phyloP scores from a whole-genome alignment of 2,329 filamentous ascomycete species.

The Dactylella cylindrospora region DNA sequence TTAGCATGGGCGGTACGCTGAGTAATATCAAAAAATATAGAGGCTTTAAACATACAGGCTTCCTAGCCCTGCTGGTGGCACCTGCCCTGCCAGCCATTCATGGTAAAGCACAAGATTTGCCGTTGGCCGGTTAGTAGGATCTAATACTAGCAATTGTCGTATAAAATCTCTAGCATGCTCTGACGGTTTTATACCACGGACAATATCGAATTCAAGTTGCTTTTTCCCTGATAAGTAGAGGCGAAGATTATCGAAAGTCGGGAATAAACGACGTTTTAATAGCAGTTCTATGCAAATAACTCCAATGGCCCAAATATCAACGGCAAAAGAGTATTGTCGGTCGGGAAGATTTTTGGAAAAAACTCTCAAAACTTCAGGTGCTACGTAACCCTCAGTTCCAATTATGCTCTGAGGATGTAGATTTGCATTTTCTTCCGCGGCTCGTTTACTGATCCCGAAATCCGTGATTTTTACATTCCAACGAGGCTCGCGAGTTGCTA shows the following conservation, averaged over 20 bases:
- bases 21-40: background rate
- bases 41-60: background rate
- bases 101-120: background rate
- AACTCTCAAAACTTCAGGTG: background rate
- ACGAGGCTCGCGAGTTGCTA: background rate
- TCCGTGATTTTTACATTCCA: slow-evolving; percentile 45
- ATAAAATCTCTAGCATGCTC: slow-evolving; percentile 1
- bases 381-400: background rate
- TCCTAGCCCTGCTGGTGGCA: background rate
- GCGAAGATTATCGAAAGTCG: background rate
- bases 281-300: slow-evolving; percentile 4
- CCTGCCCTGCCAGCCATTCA: slow-evolving; percentile 1
- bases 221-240: background rate
- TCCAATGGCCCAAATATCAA: slow-evolving; percentile 8
- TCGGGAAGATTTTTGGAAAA: background rate
- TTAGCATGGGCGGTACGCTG: too few species aligned
- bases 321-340: background rate
- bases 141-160: background rate
- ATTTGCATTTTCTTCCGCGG: slow-evolving; percentile 11
- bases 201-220: background rate
- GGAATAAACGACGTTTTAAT: background rate
- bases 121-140: slow-evolving; percentile 5
- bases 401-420: background rate
- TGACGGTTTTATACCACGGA: background rate
- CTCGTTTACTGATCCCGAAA: slow-evolving; percentile 43